A percentile compares a stretch with the other conserved stretches of the same genome.
Conservation (phyloP, 2,329 filamentous ascomycete species). For the Monilinia vaccinii-corymbosi region DNA sequence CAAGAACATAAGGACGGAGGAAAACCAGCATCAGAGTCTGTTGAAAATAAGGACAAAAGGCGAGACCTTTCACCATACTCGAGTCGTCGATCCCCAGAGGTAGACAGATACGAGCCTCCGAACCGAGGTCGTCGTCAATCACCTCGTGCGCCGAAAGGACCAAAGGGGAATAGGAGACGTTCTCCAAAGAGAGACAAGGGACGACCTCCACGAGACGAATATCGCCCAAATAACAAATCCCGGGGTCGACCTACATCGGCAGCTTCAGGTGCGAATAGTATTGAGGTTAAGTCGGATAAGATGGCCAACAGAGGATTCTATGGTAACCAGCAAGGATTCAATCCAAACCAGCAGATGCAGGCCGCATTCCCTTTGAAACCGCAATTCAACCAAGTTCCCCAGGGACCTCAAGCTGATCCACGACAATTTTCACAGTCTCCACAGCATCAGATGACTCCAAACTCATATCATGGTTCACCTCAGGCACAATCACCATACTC, state of each 20-base stretch:
- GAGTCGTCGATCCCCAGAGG: slow-evolving; percentile 21
- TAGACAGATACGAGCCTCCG: slow-evolving; percentile 25
- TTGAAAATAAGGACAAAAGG: slow-evolving; percentile 19
- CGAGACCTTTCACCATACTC: slow-evolving; percentile 17
- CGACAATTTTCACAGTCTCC: slow-evolving; percentile 49
- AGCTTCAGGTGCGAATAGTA: slow-evolving; percentile 30
- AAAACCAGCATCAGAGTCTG: slow-evolving; percentile 18
- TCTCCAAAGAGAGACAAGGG: slow-evolving; percentile 22
- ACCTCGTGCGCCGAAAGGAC: slow-evolving; percentile 22
- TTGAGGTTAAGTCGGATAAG: slow-evolving; percentile 30
- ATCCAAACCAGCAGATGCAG: slow-evolving; percentile 32
- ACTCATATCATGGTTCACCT: slow-evolving; percentile 51
- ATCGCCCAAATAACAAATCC: slow-evolving; percentile 19
- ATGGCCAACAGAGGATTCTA: slow-evolving; percentile 31
- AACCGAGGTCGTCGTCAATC: slow-evolving; percentile 25
- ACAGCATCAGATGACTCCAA: slow-evolving; percentile 44
- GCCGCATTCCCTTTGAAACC: slow-evolving; percentile 30
- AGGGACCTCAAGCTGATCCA: slow-evolving; percentile 24
- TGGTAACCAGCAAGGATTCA: slow-evolving; percentile 28
- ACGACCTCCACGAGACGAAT: slow-evolving; percentile 24
- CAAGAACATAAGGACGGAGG: slow-evolving; percentile 16
- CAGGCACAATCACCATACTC: slow-evolving; percentile 51
- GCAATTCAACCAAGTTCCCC: slow-evolving; percentile 29
- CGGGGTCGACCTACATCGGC: slow-evolving; percentile 23
- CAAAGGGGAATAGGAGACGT: slow-evolving; percentile 17